Evolutionary conservation across 2,329 filamentous ascomycete genomes (phyloP).

Genomic region (Simplicillium sp.): DNA sequence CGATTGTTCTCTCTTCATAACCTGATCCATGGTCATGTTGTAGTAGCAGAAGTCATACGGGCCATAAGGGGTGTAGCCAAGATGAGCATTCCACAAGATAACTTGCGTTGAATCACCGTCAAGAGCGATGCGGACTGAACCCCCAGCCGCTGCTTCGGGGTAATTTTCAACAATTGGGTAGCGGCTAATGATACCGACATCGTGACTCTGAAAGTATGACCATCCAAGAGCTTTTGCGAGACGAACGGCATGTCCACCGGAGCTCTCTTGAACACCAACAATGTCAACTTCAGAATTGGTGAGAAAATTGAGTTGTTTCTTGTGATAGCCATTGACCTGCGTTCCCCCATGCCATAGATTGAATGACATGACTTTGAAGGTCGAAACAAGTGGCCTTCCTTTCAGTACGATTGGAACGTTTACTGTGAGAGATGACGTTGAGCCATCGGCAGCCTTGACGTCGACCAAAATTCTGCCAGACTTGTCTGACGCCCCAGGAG

Average conservation of each 20-base stretch:
- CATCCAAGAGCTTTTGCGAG: slow-evolving; percentile 28
- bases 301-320: slow-evolving; percentile 28
- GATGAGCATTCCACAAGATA: slow-evolving; percentile 25
- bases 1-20: slow-evolving; percentile 22
- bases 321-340: slow-evolving; percentile 23
- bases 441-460: slow-evolving; percentile 13
- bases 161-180: slow-evolving; percentile 26
- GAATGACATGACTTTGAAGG: slow-evolving; percentile 24
- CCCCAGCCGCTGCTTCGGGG: slow-evolving; percentile 15
- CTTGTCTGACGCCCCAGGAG: slow-evolving; percentile 13
- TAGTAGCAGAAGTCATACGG: slow-evolving; percentile 33
- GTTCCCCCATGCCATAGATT: slow-evolving; percentile 31
- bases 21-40: slow-evolving; percentile 19
- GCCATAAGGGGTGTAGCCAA: slow-evolving; percentile 28
- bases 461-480: slow-evolving; percentile 15
- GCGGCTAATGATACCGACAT: slow-evolving; percentile 25
- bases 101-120: slow-evolving; percentile 19
- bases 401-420: slow-evolving; percentile 20
- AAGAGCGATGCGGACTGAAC: slow-evolving; percentile 23
- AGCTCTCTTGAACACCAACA: slow-evolving; percentile 27
- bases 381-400: slow-evolving; percentile 18
- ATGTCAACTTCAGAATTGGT: slow-evolving; percentile 21
- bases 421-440: slow-evolving; percentile 15
- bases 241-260: slow-evolving; percentile 17
- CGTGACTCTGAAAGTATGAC: slow-evolving; percentile 23